Base-by-base conservation (phyloP, 345 rosid genomes). In the Lepidium aucheri region DNA sequence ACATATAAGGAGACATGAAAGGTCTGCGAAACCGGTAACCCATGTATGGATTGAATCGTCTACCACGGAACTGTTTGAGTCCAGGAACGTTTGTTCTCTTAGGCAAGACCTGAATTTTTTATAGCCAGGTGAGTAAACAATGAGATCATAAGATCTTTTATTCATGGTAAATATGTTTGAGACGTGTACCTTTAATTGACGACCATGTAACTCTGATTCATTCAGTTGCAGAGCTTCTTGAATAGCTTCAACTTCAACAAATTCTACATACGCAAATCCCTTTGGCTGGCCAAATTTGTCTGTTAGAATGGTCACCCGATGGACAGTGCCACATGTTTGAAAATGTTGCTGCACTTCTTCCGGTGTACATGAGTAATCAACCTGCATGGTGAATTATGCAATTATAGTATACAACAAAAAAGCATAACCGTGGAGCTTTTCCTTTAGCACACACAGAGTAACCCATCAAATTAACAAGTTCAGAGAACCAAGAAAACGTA, bases 291-390 rank as follows among this genome's bases (percentile, higher is more conserved):
- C 99, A 38, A 43, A 90, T 58, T 93, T 88, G 85, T 93, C 97
- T 1, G 99, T 88, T 62, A 88, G 81, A 80, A 93, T 90, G 8
- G 98, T 90, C 45, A 93, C 97, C 45, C 98, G 74, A 66, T 93
- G 91, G 36, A 93, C 97, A 16, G 96, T 93, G 69, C 97, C 98
- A 53, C 98, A 93, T 32, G 97, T 76, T 74, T 93, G 96, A 62
- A 93, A 93, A 84, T 93, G 97, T 69, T 88, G 97, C 75, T 90
- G 97, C 63, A 93, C 99, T 81, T 93, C 99, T 81, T 93, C 99
- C 28, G 97, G 97, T 10, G 97, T 90, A 77, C 99, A 93, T 2
- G 90, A 88, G 70, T 90, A 93, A 68, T 93, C 97, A 76, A 93
- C 97, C 97, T 93, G 70, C 74, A 76, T 8, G 34, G 45, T 20